Evolutionary conservation across 2,329 filamentous ascomycete genomes (phyloP).

Genomic region (Xylaria sp.): DNA sequence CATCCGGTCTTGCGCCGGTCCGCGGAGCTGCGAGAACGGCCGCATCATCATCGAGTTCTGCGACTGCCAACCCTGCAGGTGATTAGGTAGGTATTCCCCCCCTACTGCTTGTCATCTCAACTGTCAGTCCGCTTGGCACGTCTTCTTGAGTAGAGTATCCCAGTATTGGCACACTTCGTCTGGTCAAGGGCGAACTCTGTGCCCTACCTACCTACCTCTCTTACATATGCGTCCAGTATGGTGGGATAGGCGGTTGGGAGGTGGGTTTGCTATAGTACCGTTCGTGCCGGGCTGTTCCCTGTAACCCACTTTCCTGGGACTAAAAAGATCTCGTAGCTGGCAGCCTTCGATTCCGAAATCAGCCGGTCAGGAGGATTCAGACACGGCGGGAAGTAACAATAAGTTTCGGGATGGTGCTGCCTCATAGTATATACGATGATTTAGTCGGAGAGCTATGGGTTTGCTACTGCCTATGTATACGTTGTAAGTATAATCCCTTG

Average conservation of each 20-base stretch:
- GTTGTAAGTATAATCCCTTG: background rate
- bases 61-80: slow-evolving; percentile 10
- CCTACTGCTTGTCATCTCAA: background rate
- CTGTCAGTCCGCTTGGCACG: background rate
- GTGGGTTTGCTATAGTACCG: background rate
- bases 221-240: background rate
- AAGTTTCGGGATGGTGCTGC: background rate
- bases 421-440: background rate
- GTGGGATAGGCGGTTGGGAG: no score
- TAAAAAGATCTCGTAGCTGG: background rate
- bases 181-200: no score
- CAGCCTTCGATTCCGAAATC: background rate
- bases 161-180: background rate
- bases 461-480: background rate
- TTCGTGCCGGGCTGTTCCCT: background rate
- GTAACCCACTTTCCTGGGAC: background rate
- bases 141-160: background rate
- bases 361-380: background rate
- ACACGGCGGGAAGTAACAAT: no score
- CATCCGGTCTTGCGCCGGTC: slow-evolving; percentile 24
- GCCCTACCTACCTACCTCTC: no score
- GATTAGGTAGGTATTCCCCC: slow-evolving; percentile 2
- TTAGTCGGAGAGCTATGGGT: background rate
- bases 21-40: slow-evolving; percentile 21
- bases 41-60: slow-evolving; percentile 1